These are phyloP conservation scores for Colletotrichum paranaense DNA, from an alignment of 2,329 filamentous ascomycete species.

Conservation along the genomic window DNA sequence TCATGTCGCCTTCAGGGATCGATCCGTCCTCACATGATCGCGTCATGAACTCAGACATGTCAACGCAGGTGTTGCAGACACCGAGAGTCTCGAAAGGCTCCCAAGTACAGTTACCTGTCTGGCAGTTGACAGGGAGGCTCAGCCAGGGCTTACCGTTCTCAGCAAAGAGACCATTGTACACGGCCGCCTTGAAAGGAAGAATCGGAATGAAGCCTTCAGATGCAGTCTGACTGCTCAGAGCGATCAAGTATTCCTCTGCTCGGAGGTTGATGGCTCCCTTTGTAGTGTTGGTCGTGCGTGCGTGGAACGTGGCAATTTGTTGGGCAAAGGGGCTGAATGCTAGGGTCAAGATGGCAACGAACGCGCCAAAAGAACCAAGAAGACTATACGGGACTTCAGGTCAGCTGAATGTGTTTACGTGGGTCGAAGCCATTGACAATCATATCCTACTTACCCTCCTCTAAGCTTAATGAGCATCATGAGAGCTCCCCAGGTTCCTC, in stretches of 20 bases:
- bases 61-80: slow-evolving; percentile 38
- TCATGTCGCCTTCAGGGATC: neutral
- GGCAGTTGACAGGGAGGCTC: slow-evolving; percentile 33
- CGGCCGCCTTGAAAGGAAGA: slow-evolving; percentile 46
- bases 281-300: slow-evolving; percentile 31
- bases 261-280: slow-evolving; percentile 42
- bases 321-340: slow-evolving; percentile 46
- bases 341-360: slow-evolving; percentile 42
- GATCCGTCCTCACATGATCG: slow-evolving; percentile 39
- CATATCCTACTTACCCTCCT: slow-evolving; percentile 41
- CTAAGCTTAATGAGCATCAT: slow-evolving; percentile 41
- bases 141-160: slow-evolving; percentile 43
- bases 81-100: slow-evolving; percentile 37
- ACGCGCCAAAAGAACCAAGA: slow-evolving; percentile 43
- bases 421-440: neutral
- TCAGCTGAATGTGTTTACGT: neutral
- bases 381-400: slow-evolving; percentile 28
- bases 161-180: slow-evolving; percentile 48
- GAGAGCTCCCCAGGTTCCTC: slow-evolving; percentile 44
- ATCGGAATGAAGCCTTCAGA: slow-evolving; percentile 45
- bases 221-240: slow-evolving; percentile 39
- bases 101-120: slow-evolving; percentile 39
- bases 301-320: slow-evolving; percentile 45
- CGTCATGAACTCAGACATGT: slow-evolving; percentile 42
- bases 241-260: slow-evolving; percentile 42